These are phyloP conservation scores for Cyathus striatus DNA, from an alignment of 768 basidiomycete species.

Conservation along the genomic window DNA sequence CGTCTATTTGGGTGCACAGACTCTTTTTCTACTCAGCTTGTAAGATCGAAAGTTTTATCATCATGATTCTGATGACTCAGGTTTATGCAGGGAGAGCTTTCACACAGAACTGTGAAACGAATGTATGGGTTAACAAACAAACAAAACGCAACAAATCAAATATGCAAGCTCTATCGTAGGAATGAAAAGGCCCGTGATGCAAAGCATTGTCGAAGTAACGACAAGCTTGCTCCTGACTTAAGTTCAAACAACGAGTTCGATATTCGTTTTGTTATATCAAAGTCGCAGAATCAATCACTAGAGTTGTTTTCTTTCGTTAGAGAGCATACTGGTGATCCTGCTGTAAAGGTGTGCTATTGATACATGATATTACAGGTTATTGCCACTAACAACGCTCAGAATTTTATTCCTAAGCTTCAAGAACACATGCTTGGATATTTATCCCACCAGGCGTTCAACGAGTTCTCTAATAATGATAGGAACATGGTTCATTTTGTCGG, in stretches of 20 bases:
- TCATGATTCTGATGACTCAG: neutral
- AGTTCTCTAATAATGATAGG: slow-evolving; percentile 12
- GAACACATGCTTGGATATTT: slow-evolving; percentile 27
- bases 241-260: neutral
- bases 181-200: neutral
- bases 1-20: slow-evolving; percentile 6
- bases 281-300: slow-evolving; percentile 1
- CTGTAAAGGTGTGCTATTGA: neutral
- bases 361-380: too few species aligned
- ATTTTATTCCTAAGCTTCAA: slow-evolving; percentile 25
- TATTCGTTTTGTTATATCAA: slow-evolving; percentile 1
- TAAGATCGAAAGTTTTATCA: neutral
- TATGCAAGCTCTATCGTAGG: too few species aligned
- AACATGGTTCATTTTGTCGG: slow-evolving; percentile 10
- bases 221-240: too few species aligned
- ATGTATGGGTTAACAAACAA: too few species aligned
- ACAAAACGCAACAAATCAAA: too few species aligned
- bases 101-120: slow-evolving; percentile 3
- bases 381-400: too few species aligned
- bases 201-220: neutral
- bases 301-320: neutral
- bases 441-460: slow-evolving; percentile 13
- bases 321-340: slow-evolving; percentile 3
- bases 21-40: neutral
- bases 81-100: slow-evolving; percentile 8